phyloP scores from a whole-genome alignment of 2,329 filamentous ascomycete genomes.

The Hypoxylon sp. region DNA sequence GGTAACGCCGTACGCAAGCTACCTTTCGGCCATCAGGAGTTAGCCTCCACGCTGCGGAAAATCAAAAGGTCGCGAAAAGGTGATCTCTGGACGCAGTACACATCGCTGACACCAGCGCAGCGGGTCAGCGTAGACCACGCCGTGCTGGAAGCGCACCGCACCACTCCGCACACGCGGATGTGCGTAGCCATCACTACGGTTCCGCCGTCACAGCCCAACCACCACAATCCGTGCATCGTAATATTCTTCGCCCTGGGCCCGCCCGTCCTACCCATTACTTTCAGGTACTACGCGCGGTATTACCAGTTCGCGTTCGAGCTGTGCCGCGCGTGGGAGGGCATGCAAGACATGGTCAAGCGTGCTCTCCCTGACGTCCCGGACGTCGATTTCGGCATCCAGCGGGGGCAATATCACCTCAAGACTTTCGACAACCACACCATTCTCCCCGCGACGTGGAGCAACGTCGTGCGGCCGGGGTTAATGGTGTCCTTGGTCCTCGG shows the following conservation, averaged over 20 bases:
- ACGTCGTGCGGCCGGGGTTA: conserved; percentile 14
- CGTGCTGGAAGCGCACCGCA: conserved; percentile 3
- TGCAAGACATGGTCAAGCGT: background rate
- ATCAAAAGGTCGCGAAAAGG: background rate
- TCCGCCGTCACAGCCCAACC: background rate
- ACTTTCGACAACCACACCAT: conserved; percentile 7
- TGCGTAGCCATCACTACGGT: conserved; percentile 20
- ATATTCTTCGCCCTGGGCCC: conserved; percentile 15
- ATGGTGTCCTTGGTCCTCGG: conserved; percentile 7
- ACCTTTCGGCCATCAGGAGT: conserved; percentile 9
- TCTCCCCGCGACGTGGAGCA: conserved; percentile 12
- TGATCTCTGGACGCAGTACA: conserved; percentile 19
- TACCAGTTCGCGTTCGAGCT: conserved; percentile 24
- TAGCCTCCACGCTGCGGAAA: background rate
- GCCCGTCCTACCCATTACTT: conserved; percentile 5
- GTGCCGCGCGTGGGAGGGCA: conserved; percentile 30
- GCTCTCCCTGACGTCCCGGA: background rate
- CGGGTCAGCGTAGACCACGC: conserved; percentile 10
- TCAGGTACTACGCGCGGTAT: background rate
- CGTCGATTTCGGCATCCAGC: conserved; percentile 1
- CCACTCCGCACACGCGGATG: background rate
- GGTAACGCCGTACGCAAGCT: conserved; percentile 7
- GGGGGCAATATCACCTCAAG: background rate
- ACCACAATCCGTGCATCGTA: background rate
- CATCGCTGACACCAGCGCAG: conserved; percentile 5